Evolutionary conservation across 345 rosid genomes (phyloP).

Genomic region (Salix exigua): DNA sequence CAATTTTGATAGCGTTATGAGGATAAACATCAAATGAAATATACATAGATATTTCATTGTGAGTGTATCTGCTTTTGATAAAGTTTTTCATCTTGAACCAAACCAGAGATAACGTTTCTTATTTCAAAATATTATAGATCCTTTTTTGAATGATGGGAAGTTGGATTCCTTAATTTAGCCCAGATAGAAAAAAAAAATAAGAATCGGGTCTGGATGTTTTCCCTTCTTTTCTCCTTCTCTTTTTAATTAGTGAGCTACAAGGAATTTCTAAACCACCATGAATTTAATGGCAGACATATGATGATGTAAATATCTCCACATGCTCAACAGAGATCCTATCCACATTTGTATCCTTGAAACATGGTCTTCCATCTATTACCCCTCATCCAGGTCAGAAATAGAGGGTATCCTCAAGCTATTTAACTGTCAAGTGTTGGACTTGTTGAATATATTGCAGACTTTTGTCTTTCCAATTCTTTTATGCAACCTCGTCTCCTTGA

Average conservation of each 20-base stretch:
- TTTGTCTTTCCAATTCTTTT: neutral
- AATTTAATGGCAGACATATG: neutral
- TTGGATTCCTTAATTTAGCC: neutral
- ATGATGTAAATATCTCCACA: neutral
- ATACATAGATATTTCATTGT: no score
- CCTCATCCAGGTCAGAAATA: neutral
- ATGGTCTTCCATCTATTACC: conserved; percentile 11
- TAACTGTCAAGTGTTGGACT: neutral
- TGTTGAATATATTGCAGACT: neutral
- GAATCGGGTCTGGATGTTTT: neutral
- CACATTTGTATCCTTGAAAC: conserved; percentile 17
- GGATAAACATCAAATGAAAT: neutral
- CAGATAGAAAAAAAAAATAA: neutral
- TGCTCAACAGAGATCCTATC: neutral
- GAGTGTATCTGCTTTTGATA: no score
- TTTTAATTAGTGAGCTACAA: neutral
- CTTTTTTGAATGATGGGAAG: neutral
- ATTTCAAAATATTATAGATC: neutral
- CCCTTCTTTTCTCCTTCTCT: neutral
- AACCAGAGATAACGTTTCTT: no score
- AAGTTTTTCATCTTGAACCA: no score
- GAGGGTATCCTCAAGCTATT: neutral
- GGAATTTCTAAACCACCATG: neutral
- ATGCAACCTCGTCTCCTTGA: neutral
- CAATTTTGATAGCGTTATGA: neutral